These are phyloP conservation scores for Zoysia japonica DNA, from an alignment of 176 grass and related monocot species.

Conservation along the genomic window DNA sequence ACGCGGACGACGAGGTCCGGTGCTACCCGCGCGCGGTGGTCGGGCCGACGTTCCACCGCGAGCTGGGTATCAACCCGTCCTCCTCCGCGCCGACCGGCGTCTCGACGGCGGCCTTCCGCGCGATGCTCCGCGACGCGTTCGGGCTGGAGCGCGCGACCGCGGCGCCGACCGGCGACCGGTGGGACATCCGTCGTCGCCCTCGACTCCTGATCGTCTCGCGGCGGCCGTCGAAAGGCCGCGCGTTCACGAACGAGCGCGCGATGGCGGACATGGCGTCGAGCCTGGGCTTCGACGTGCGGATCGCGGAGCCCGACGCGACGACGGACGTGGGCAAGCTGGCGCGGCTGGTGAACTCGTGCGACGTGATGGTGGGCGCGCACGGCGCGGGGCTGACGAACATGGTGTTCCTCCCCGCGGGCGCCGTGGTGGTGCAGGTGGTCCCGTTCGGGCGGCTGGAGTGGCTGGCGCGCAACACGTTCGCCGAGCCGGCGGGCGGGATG, in stretches of 20 bases:
- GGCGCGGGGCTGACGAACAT: slow-evolving; percentile 93
- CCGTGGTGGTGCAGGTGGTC: slow-evolving; percentile 85
- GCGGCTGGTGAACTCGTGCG: slow-evolving; percentile 81
- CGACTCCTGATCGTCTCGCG: slow-evolving; percentile 65
- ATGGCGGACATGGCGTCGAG: slow-evolving; percentile 67
- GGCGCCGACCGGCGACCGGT: slow-evolving; percentile 52
- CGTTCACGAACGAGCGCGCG: slow-evolving; percentile 68
- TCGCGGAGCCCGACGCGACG: slow-evolving; percentile 60
- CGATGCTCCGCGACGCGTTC: slow-evolving; percentile 57
- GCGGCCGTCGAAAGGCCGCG: slow-evolving; percentile 35
- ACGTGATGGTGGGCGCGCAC: slow-evolving; percentile 92
- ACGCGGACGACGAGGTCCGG: slow-evolving; percentile 55
- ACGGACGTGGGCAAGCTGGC: slow-evolving; percentile 85
- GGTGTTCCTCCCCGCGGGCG: slow-evolving; percentile 82
- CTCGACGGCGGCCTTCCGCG: slow-evolving; percentile 58
- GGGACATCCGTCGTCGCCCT: slow-evolving; percentile 56
- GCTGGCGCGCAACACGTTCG: slow-evolving; percentile 80
- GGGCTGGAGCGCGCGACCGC: slow-evolving; percentile 63
- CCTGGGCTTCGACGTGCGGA: slow-evolving; percentile 70
- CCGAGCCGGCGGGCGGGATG: slow-evolving; percentile 69
- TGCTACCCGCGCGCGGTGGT: slow-evolving; percentile 61
- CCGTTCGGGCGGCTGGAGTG: slow-evolving; percentile 77
- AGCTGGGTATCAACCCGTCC: slow-evolving; percentile 59
- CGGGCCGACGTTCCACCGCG: slow-evolving; percentile 65
- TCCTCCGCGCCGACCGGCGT: slow-evolving; percentile 20